Base-by-base conservation (phyloP, 1,284 basidiomycete species). In the Trichosporon faecale region DNA sequence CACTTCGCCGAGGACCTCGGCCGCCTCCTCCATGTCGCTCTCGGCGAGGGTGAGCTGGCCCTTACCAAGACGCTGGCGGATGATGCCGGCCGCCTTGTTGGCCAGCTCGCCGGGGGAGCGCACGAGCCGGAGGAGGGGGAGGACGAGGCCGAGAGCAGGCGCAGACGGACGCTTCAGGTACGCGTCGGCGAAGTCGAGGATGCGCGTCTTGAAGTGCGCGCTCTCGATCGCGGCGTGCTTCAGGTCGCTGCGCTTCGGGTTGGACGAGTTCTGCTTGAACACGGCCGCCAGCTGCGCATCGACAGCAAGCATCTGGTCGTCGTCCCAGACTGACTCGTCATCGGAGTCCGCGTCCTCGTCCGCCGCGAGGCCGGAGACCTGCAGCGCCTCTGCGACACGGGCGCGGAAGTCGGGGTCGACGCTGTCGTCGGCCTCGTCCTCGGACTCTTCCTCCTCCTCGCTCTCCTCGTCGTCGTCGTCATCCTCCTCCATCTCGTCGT, bases 251-350 rank as follows among this genome's bases (percentile, higher is more conserved):
- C 88, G 90, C 77, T 87, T 89, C 70, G 88, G 73, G 14, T 72
- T 69, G 12, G 70, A 69, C 46, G 88, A 83, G 69, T 89, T 89
- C 63, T 84, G 79, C 73, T 88, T 88, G 88, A 99, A 98, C 46
- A 95, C 91, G 70, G 91, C 89, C 5, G 93, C 93, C 6, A 99
- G 88, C 79, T 97, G 93, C 72, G 93, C 92, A 79, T 99, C 96
- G 57, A 98, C 88, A 64, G 91, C 91, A 86, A 98, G 90, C 96
- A 98, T 99, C 84, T 98, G 93, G 61, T 98, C 95, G 79, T 98
- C 96, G 78, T 95, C 91, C 89, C 95, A 91, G 29, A 90, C 85
- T 75, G 91, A 90, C 35, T 91, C 89, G 57, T 85, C 85, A 7
- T 74, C 70, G 21, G 71, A 72, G 27, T 75, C 77, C 3, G 74